Evolutionary conservation across 2,329 filamentous ascomycete genomes (phyloP).

Genomic region (Aphanoascus verrucosus): DNA sequence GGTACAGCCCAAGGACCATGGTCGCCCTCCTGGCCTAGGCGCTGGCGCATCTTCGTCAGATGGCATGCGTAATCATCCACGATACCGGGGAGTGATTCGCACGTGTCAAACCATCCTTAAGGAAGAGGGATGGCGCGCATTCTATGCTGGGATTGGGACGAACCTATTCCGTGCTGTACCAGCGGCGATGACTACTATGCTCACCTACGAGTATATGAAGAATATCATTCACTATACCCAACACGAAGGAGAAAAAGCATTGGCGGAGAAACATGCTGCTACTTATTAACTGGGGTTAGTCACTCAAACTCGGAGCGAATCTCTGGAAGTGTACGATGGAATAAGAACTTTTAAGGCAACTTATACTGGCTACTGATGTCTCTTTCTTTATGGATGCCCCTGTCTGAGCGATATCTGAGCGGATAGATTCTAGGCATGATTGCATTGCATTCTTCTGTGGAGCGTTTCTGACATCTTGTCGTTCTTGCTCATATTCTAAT

Average conservation of each 20-base stretch:
- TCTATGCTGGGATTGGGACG: conserved; percentile 93
- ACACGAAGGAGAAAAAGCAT: conserved; percentile 37
- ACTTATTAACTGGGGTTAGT: neutral
- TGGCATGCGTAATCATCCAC: conserved; percentile 44
- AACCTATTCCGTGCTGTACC: conserved; percentile 96
- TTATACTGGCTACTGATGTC: neutral
- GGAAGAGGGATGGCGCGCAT: conserved; percentile 92
- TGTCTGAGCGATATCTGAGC: neutral
- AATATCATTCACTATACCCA: conserved; percentile 45
- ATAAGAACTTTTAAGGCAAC: neutral
- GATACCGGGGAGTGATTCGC: conserved; percentile 67
- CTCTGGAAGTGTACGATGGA: conserved; percentile 3
- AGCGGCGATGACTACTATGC: conserved; percentile 91
- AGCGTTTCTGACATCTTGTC: too few relatives aligned
- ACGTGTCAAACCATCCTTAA: conserved; percentile 75
- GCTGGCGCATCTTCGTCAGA: conserved; percentile 42
- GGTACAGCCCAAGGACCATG: conserved; percentile 35
- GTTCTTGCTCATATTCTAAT: too few relatives aligned
- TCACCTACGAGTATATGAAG: conserved; percentile 79
- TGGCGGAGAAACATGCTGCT: neutral
- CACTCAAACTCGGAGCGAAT: neutral
- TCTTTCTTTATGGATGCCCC: neutral
- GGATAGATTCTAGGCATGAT: neutral
- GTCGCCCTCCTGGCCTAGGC: conserved; percentile 31
- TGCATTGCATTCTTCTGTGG: neutral